Evolutionary conservation across 169 alveolate species (phyloP).

Genomic region (Cryptosporidium ubiquitum): DNA sequence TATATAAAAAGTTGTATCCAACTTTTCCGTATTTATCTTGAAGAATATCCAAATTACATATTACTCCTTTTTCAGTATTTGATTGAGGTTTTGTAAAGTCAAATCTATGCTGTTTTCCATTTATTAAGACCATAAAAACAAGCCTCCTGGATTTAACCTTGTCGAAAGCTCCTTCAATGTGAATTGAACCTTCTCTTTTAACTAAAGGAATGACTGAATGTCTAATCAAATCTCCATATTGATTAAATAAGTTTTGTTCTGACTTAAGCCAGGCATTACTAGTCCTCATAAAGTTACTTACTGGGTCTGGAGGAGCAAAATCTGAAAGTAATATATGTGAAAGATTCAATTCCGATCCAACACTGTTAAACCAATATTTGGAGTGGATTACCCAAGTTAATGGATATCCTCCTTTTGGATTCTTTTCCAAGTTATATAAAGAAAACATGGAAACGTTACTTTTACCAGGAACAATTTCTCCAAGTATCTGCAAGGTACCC

Average conservation of each 20-base stretch:
- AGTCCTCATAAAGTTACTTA: not conserved
- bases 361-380: conserved; percentile 25
- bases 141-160: not conserved
- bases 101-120: conserved; percentile 4
- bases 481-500: not conserved
- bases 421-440: conserved; percentile 1
- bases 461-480: conserved; percentile 7
- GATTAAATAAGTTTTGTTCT: conserved; percentile 11
- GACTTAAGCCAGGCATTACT: conserved; percentile 27
- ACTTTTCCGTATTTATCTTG: not conserved
- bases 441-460: conserved; percentile 1
- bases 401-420: conserved; percentile 47
- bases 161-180: not conserved
- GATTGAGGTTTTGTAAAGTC: not conserved
- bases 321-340: conserved; percentile 4
- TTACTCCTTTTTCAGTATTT: not conserved
- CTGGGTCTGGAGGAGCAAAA: conserved; percentile 26
- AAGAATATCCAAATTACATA: not conserved
- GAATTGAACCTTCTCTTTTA: not conserved
- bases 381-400: conserved; percentile 46
- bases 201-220: conserved; percentile 27
- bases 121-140: not conserved
- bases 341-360: conserved; percentile 6
- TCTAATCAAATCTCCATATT: conserved; percentile 7
- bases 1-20: not conserved